Evolutionary conservation across 1,284 basidiomycete genomes (phyloP).

Genomic region (Neonothopanus nambi): DNA sequence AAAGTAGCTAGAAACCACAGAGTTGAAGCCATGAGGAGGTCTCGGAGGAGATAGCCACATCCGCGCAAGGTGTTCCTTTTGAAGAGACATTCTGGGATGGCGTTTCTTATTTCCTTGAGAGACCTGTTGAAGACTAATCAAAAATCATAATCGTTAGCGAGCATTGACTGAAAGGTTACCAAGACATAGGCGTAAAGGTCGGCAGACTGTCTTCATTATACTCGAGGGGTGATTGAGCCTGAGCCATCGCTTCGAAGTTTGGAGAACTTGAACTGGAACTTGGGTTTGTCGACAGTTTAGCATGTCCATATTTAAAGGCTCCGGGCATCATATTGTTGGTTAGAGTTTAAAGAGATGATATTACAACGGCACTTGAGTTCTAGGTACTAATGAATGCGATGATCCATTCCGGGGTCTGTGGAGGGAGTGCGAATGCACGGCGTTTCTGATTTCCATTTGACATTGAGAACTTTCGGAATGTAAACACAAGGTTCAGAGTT

Average conservation of each 20-base stretch:
- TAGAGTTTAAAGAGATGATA: too few relatives aligned
- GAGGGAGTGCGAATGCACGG: too few relatives aligned
- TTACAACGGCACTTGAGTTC: too few relatives aligned
- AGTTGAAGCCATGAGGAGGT: slow-evolving; percentile 45
- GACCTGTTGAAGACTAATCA: slow-evolving; percentile 31
- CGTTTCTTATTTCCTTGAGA: slow-evolving; percentile 52
- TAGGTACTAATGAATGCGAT: too few relatives aligned
- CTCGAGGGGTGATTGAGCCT: too few relatives aligned
- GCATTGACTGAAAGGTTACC: slow-evolving; percentile 32
- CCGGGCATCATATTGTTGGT: too few relatives aligned
- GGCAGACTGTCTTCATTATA: slow-evolving; percentile 42
- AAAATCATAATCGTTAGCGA: background rate
- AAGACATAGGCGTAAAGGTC: slow-evolving; percentile 47
- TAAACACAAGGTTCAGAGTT: too few relatives aligned
- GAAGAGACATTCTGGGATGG: slow-evolving; percentile 52
- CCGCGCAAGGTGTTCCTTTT: slow-evolving; percentile 38
- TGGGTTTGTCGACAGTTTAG: too few relatives aligned
- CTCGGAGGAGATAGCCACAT: slow-evolving; percentile 40
- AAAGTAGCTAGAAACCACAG: slow-evolving; percentile 44
- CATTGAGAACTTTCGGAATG: too few relatives aligned
- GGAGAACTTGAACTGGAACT: background rate
- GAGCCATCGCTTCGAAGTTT: slow-evolving; percentile 5
- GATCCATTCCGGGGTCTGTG: too few relatives aligned
- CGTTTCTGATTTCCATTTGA: too few relatives aligned
- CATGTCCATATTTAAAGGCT: too few relatives aligned